phyloP scores from a whole-genome alignment of 164 flowering plant species.

The Cinnamomum micranthum region DNA sequence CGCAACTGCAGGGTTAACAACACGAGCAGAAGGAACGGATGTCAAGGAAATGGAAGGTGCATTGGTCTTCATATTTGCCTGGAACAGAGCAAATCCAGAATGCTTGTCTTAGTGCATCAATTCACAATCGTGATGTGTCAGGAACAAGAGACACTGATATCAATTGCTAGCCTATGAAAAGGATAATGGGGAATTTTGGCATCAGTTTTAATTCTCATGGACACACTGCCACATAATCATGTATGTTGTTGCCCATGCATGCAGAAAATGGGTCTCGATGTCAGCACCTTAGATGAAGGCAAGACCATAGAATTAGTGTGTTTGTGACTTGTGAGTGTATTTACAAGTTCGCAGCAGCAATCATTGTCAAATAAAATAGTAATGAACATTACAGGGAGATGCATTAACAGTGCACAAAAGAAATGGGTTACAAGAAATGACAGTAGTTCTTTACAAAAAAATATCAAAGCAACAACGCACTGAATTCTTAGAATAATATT shows the following conservation, averaged over 20 bases:
- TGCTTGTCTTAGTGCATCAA: neutral
- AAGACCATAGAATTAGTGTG: neutral
- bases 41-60: slow-evolving; percentile 47
- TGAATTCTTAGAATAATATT: too few relatives aligned
- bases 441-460: neutral
- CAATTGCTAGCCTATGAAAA: neutral
- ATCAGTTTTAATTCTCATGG: neutral
- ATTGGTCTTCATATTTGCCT: slow-evolving; percentile 52
- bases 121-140: neutral
- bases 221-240: neutral
- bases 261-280: neutral
- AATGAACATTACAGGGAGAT: neutral
- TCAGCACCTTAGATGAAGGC: neutral
- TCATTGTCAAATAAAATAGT: neutral
- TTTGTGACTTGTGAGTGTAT: neutral
- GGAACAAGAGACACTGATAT: neutral
- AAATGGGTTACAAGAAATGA: neutral
- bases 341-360: too few relatives aligned
- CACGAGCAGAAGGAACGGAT: slow-evolving; percentile 43
- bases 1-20: slow-evolving; percentile 31
- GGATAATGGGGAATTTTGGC: neutral
- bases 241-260: neutral
- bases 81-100: slow-evolving; percentile 12
- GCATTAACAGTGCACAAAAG: neutral
- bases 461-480: too few relatives aligned